Base-by-base conservation (phyloP, 306 rosid genomes). In the Pterocarpus santalinus region DNA sequence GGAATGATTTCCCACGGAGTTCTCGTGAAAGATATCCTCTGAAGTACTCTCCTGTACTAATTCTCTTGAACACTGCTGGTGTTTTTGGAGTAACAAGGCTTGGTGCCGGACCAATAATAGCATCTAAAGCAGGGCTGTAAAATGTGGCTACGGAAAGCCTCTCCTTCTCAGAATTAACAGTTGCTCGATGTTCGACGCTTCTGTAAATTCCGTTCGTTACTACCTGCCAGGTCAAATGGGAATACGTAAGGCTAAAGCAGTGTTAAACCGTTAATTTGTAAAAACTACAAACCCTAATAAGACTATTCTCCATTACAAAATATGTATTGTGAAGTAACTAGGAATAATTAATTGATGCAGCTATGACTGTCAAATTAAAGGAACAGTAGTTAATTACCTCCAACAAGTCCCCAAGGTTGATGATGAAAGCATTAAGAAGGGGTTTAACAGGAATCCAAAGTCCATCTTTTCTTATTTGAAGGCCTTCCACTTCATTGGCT, bases 61-160 rank as follows among this genome's bases (percentile, higher is more conserved):
- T 81, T n/a, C 62, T 55, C n/a, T 56, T 73, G 62, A 73, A 81
- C 61, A 80, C 43, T 38, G 90, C 82, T 17, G 86, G 92, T 51
- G 52, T 80, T 22, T 88, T 12, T 2, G 79, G 72, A 46, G 83
- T 84, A 0, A 88, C 16, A 67, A 89, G 86, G 74, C 89, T 88
- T 38, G 87, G 85, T n/a, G 88, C 86, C 3, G 92, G 92, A 66
- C 86, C 90, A 15, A 89, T 0, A 8, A 75, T 72, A 33, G 72
- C 82, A n/a, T 78, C 84, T 22, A 73, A 7, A 0, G 47, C 83
- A 38, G 90, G 89, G 53, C 3, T 73, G 79, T 73, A 85, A 62
- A 88, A 89, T 47, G 90, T 79, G 56, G 87, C 92, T 13, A 90
- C 46, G 0, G 92, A 88, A 16, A 91, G 53, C 65, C 97, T 90